These are phyloP conservation scores for Fomitopsis schrenkii DNA, from an alignment of 1,284 basidiomycete genomes.

Conservation along the genomic window DNA sequence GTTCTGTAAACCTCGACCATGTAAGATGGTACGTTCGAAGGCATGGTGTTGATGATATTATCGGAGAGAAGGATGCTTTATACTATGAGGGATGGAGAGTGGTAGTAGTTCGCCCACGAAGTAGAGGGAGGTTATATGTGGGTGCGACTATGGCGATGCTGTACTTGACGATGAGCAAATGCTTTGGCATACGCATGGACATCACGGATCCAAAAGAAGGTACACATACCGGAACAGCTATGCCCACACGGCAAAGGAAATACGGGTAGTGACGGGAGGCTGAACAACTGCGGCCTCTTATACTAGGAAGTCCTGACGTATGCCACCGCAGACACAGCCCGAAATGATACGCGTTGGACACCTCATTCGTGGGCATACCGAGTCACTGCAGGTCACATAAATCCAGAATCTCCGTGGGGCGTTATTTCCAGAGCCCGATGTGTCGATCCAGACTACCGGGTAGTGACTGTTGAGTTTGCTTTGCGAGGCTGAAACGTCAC, in stretches of 20 bases:
- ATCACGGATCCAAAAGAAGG: neutral
- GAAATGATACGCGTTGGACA: neutral
- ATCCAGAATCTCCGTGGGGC: neutral
- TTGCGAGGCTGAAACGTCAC: neutral
- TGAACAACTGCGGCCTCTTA: neutral
- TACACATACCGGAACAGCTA: neutral
- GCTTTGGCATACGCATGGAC: no score
- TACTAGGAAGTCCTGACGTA: neutral
- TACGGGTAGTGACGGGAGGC: neutral
- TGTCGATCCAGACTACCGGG: neutral
- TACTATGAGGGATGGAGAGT: neutral
- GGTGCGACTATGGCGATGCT: no score
- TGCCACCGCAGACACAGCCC: neutral
- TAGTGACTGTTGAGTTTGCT: neutral
- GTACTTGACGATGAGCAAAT: no score
- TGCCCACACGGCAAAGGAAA: neutral
- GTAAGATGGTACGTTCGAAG: constrained; percentile 10
- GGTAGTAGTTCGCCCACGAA: neutral
- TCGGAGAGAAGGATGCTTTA: neutral
- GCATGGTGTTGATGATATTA: constrained; percentile 11
- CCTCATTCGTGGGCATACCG: neutral
- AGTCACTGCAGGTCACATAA: neutral
- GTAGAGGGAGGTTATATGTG: neutral
- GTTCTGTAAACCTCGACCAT: constrained; percentile 26
- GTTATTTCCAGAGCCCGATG: neutral